Conservation (phyloP, 352 stramenopile genomes). For the Blastocystis sp. region DNA sequence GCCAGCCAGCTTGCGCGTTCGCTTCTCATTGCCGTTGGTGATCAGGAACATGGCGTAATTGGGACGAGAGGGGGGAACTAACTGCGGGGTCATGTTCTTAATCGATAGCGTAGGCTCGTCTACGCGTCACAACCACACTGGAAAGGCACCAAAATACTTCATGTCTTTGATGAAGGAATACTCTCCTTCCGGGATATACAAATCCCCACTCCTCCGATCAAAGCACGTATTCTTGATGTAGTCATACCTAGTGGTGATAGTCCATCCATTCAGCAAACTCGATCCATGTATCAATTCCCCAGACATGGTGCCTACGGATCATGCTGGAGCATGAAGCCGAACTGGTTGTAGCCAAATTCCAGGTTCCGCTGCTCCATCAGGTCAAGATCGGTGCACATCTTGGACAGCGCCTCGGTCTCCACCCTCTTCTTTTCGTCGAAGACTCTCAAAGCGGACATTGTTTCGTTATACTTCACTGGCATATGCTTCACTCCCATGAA, state of each 20-base stretch:
- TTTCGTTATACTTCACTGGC: no score
- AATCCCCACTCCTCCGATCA: background rate
- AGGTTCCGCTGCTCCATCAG: background rate
- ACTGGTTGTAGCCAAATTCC: background rate
- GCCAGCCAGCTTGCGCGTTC: background rate
- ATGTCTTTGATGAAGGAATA: background rate
- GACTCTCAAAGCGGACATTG: no score
- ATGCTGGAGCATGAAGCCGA: background rate
- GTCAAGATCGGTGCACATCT: constrained; percentile 11
- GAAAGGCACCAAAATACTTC: constrained; percentile 12
- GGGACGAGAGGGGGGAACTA: no score
- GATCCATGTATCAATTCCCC: background rate
- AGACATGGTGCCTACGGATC: background rate
- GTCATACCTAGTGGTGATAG: background rate
- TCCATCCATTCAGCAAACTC: constrained; percentile 3
- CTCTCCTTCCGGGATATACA: background rate
- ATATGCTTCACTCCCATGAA: no score
- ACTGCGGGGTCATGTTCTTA: no score
- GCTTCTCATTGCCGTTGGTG: constrained; percentile 21
- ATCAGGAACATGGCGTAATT: constrained; percentile 4
- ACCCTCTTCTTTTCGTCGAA: no score
- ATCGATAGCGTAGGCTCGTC: constrained; percentile 18
- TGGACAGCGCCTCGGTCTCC: no score
- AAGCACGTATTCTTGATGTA: constrained; percentile 7
- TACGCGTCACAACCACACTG: background rate